Percentiles rank a stretch among this genome's conserved stretches.
Conservation (phyloP, 2,329 filamentous ascomycete genomes). For the Acrodontium crateriforme region DNA sequence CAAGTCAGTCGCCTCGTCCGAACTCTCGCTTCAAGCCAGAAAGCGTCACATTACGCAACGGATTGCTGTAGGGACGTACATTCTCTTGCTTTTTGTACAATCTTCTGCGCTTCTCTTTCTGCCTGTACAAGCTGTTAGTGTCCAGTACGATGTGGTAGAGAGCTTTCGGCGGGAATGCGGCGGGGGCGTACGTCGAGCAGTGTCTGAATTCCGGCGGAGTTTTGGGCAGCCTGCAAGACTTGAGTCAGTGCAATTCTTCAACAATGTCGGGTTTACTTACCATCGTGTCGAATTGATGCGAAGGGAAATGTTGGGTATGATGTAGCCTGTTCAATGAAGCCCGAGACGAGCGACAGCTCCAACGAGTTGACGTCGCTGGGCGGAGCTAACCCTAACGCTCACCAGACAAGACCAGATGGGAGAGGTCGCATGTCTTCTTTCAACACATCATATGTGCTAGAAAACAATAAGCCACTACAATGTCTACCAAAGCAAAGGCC, state of each 20-base stretch:
- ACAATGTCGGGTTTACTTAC: too few species aligned
- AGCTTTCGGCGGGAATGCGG: constrained; percentile 1
- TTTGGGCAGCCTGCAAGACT: constrained; percentile 70
- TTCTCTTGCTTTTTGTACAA: constrained; percentile 92
- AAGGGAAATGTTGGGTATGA: too few species aligned
- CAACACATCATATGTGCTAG: too few species aligned
- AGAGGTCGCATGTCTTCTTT: too few species aligned
- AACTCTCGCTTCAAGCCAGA: background rate
- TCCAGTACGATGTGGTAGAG: constrained; percentile 4
- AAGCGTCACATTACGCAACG: background rate
- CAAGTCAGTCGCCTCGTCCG: background rate
- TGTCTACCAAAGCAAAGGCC: constrained; percentile 84
- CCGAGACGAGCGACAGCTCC: too few species aligned
- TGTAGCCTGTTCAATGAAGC: too few species aligned
- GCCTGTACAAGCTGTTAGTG: constrained; percentile 47
- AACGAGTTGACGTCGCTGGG: too few species aligned
- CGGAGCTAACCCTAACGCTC: too few species aligned
- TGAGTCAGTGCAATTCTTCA: too few species aligned
- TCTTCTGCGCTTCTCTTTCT: constrained; percentile 97
- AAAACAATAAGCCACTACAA: too few species aligned
- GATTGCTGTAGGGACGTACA: constrained; percentile 45
- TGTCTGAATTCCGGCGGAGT: constrained; percentile 96
- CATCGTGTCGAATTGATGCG: too few species aligned
- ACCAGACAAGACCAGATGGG: too few species aligned
- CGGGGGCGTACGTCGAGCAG: constrained; percentile 73